Base-by-base conservation (phyloP, 2,329 filamentous ascomycete species). In the Aspergillus flavus region DNA sequence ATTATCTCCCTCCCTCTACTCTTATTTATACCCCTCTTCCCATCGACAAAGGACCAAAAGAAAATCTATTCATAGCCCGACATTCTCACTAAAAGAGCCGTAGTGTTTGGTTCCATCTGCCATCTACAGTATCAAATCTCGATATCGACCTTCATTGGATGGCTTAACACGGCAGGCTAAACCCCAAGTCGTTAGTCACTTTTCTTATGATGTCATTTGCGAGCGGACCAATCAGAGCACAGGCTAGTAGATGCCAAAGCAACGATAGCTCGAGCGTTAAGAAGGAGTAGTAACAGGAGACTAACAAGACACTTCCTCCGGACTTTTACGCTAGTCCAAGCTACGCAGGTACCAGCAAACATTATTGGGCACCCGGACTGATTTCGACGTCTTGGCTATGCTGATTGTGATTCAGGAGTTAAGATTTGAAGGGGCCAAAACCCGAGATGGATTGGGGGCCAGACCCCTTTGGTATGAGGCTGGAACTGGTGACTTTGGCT, bases 181-280 rank as follows among this genome's bases (percentile, higher is more conserved):
- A 30, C 30, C 28, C 1, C 5, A 32, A 48, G n/a, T 1, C 10
- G 41, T 30, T 50, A 50, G 43, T n/a, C 43, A 30, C 3, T 5
- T 19, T 50, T 19, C 11, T 1, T 30, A 36, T 58, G 57, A 58
- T 34, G 57, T 58, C 57, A 58, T 58, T 50, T 34, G 57, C 57
- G 57, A 58, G 5, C 57, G 11, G 43, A n/a, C 57, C 57, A 58
- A 58, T 58, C 57, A 58, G 43, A 39, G 26, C 26, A 12, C 46
- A 30, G 23, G 14, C 7, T 50, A 26, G 21, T 26, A 28, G 5
- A 48, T 26, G 23, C 45, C 1, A 48, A 26, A 41, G 36, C 7
- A 41, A 41, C 16, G 39, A 41, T 36, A 6, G 34, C 34, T 36
- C 34, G 14, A 41, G 14, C 16, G 19, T 41, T 7, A 4, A 9